A percentile compares a stretch with the other conserved stretches of the same genome.
Conservation (phyloP, 768 basidiomycete species). For the Xerocomellus intermedius region DNA sequence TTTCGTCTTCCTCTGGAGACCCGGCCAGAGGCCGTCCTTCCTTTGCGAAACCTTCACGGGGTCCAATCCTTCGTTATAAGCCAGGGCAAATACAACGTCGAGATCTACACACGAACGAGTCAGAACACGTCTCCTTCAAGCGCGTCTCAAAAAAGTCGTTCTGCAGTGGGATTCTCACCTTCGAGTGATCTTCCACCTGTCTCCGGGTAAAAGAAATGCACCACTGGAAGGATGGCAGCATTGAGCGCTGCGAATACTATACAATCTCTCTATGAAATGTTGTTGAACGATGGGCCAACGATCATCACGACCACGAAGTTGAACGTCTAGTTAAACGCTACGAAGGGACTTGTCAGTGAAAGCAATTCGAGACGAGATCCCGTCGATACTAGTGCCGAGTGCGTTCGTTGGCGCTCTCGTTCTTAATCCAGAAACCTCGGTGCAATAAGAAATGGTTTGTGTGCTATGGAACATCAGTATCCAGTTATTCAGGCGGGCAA, state of each 20-base stretch:
- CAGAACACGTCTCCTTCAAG: background rate
- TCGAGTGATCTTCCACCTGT: background rate
- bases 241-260: background rate
- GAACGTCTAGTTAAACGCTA: background rate
- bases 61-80: background rate
- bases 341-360: background rate
- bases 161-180: background rate
- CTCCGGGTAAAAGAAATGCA: background rate
- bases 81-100: background rate
- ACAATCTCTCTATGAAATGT: background rate
- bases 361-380: background rate
- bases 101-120: background rate
- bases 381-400: background rate
- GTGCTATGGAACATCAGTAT: background rate
- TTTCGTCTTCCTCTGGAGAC: background rate
- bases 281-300: background rate
- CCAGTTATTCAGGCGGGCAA: background rate
- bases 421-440: background rate
- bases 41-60: background rate
- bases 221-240: background rate
- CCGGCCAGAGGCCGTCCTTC: background rate
- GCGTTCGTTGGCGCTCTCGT: background rate
- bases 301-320: background rate
- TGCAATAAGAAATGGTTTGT: background rate
- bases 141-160: background rate